Evolutionary conservation across 140 eudicot species (phyloP).

Genomic region (Stevia rebaudiana): DNA sequence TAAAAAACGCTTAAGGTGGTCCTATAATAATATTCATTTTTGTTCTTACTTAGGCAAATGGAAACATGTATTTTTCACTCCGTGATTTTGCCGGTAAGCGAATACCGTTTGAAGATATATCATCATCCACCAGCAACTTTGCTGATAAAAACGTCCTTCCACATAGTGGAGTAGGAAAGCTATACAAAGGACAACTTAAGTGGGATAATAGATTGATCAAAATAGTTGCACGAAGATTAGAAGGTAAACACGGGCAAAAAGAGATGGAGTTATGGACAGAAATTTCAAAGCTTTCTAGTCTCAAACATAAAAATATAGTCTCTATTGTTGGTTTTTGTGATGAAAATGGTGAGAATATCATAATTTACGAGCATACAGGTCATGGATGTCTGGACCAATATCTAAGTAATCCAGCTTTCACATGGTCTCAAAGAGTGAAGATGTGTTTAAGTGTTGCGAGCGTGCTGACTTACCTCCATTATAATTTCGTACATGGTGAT

Average conservation of each 20-base stretch:
- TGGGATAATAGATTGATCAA: background rate
- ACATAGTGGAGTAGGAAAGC: background rate
- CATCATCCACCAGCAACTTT: background rate
- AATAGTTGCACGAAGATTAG: background rate
- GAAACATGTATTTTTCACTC: background rate
- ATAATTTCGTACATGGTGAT: background rate
- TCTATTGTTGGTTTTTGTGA: background rate
- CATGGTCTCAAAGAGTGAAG: no score
- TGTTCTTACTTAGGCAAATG: background rate
- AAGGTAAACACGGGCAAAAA: background rate
- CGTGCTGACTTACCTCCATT: no score
- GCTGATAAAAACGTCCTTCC: background rate
- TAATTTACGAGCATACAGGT: no score
- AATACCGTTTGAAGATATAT: background rate
- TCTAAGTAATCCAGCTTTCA: no score
- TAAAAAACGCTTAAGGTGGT: no score
- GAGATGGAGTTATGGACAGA: background rate
- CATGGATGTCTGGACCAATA: no score
- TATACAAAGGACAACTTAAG: background rate
- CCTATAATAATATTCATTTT: no score
- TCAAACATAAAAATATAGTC: background rate
- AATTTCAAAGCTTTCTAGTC: background rate
- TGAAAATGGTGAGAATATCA: background rate
- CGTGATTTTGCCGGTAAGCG: background rate
- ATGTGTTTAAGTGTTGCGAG: no score